Base-by-base conservation (phyloP, 2,329 filamentous ascomycete genomes). In the Zarea fungicola region DNA sequence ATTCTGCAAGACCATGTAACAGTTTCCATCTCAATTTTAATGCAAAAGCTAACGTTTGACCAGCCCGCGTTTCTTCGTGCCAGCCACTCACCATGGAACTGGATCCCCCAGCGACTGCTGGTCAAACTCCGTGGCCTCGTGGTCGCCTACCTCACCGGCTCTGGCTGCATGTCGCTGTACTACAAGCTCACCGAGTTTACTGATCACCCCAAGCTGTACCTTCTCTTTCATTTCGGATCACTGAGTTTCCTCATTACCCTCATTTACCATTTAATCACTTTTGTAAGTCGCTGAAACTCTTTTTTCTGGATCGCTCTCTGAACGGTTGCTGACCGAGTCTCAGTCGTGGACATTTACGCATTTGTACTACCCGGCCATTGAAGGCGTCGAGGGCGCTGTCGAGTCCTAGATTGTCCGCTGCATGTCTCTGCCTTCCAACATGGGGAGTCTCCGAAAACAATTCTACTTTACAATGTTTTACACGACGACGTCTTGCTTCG, bases 331-430 rank as follows among this genome's bases (percentile, higher is more conserved):
- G n/a, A n/a, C n/a, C n/a, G n/a, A n/a, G n/a, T n/a, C n/a, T 41
- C 48, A 78, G 75, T 63, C 62, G 23, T 79, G 75, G 75, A 77
- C 74, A 0, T 73, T 72, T 42, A 75, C 75, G 41, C 76, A 79
- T 54, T 63, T 77, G 23, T 71, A 76, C 56, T 71, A 70, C 44
- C 74, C 74, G 1, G 64, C 70, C 9, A 55, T 64, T 8, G 66
- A 72, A 16, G 60, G 68, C 0, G 56, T 63, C 28, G 65, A 62
- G 52, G 67, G 59, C 28, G 58, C 60, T 8, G 61, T 64, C 55
- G 70, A 69, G 55, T 62, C 63, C 19, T 60, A 54, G 29, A 52
- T 73, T 44, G 56, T 75, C 50, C 63, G 60, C 4, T 56, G 60
- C 54, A 65, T 78, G 58, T 76, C 75, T 2, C 67, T 77, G 9